Evolutionary conservation across 768 basidiomycete genomes (phyloP).

Genomic region (Rubroboletus satanas): DNA sequence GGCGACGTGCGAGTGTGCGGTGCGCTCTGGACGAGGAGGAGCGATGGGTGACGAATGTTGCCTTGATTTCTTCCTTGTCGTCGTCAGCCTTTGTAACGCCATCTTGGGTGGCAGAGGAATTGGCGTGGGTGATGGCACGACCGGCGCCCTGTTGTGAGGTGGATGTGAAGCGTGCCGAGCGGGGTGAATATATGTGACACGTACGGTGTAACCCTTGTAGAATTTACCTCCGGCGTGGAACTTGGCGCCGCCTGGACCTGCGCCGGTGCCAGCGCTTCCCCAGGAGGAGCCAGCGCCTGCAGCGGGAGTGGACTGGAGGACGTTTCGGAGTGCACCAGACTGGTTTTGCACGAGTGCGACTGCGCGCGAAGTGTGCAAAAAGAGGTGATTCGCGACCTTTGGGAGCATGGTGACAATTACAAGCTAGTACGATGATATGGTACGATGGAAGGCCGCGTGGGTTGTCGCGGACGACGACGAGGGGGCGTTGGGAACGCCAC

Average conservation of each 20-base stretch:
- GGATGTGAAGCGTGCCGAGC: constrained; percentile 1
- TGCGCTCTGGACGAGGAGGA: constrained; percentile 30
- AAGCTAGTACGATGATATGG: not conserved
- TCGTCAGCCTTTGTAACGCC: constrained; percentile 45
- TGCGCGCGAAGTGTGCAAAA: constrained; percentile 73
- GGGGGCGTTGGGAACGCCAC: not conserved
- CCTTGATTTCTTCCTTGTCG: constrained; percentile 51
- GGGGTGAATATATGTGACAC: constrained; percentile 18
- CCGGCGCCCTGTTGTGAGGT: constrained; percentile 52
- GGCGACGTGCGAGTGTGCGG: constrained; percentile 52
- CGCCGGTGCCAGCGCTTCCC: constrained; percentile 43
- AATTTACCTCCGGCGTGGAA: constrained; percentile 69
- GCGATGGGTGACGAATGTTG: constrained; percentile 30
- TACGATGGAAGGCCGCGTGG: not conserved
- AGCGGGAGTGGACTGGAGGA: constrained; percentile 54
- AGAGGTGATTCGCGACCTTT: constrained; percentile 74
- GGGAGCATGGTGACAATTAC: constrained; percentile 58
- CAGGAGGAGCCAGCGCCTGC: constrained; percentile 50
- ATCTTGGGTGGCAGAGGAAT: constrained; percentile 55
- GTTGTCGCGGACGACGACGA: constrained; percentile 1
- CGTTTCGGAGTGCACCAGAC: constrained; percentile 66
- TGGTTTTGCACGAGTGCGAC: constrained; percentile 75
- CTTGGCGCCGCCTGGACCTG: constrained; percentile 71
- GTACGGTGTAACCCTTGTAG: constrained; percentile 63
- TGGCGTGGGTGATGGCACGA: constrained; percentile 70